Base-by-base conservation (phyloP, 2,329 filamentous ascomycete species). In the Botrytis sinoallii region DNA sequence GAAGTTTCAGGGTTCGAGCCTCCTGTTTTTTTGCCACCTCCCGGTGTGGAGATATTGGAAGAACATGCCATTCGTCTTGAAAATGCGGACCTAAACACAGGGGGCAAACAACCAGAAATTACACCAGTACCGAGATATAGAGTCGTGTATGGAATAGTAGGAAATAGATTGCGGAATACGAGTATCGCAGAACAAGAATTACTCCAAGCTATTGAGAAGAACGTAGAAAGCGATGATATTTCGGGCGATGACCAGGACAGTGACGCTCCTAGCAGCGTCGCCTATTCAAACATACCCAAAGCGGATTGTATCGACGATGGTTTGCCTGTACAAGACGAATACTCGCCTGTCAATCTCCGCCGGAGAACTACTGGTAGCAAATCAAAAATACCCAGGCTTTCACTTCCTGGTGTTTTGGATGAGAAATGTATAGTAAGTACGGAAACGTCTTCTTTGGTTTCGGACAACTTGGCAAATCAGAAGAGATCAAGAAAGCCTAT, bases 101-200 rank as follows among this genome's bases (percentile, higher is more conserved):
- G 74, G 4, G 75, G 75, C 57, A 73, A 77, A 40, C 74, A 78
- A 40, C 75, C 73, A 55, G 46, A 68, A 60, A 70, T 71, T 10
- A 48, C 75, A 16, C 63, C 73, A 73, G 14, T 78, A 73, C 68
- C 77, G 76, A 72, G 79, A 79, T 89, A 88, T 74, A 85, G 88
- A 29, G 85, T 90, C 5, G 89, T 91, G 0, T 91, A 91, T 77
- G 85, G 85, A 48, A 85, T 89, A 75, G 87, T 85, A 75, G 87
- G 84, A 75, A 89, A 85, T 78, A 88, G 82, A 78, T 82, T 85
- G 42, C 83, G 81, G 59, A 85, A 79, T 25, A 85, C 83, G 46
- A 82, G 81, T 35, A 82, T 85, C 46, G 22, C 40, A 38, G 48
- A 67, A 29, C 80, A 81, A 42, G 76, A 76, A 0, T 77, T 81